phyloP scores from a whole-genome alignment of 306 rosid species.

The Purshia tridentata region DNA sequence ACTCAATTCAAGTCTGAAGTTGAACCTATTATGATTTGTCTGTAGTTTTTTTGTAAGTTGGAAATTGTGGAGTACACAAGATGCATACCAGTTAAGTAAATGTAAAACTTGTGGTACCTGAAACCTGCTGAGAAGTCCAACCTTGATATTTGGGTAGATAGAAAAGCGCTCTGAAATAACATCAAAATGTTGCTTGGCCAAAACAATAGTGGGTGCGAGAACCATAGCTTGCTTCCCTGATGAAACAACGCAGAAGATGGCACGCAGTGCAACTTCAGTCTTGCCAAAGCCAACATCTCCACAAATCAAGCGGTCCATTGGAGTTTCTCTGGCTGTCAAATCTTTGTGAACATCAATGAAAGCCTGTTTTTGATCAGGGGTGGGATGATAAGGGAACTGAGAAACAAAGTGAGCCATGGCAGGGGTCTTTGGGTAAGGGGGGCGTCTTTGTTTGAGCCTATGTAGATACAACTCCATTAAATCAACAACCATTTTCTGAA shows the following conservation, averaged over 20 bases:
- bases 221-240: conserved; percentile 95
- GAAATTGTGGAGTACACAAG: neutral
- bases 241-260: conserved; percentile 71
- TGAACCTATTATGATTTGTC: neutral
- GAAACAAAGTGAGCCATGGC: conserved; percentile 54
- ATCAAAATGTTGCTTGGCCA: conserved; percentile 91
- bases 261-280: conserved; percentile 98
- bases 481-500: conserved; percentile 97
- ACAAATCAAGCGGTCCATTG: conserved; percentile 94
- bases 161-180: conserved; percentile 84
- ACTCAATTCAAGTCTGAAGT: neutral
- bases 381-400: conserved; percentile 70
- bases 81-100: neutral
- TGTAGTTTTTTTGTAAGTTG: neutral
- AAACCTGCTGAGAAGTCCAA: conserved; percentile 91
- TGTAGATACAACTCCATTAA: conserved; percentile 93
- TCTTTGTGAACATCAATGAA: conserved; percentile 85
- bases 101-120: conserved; percentile 56
- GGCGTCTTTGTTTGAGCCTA: conserved; percentile 84
- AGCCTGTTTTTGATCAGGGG: conserved; percentile 92
- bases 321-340: conserved; percentile 80
- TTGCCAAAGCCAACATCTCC: conserved; percentile 99
- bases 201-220: conserved; percentile 91
- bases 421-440: conserved; percentile 59
- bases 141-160: conserved; percentile 51